Conservation (phyloP, 129 eudicot species). For the Centaurea solstitialis region DNA sequence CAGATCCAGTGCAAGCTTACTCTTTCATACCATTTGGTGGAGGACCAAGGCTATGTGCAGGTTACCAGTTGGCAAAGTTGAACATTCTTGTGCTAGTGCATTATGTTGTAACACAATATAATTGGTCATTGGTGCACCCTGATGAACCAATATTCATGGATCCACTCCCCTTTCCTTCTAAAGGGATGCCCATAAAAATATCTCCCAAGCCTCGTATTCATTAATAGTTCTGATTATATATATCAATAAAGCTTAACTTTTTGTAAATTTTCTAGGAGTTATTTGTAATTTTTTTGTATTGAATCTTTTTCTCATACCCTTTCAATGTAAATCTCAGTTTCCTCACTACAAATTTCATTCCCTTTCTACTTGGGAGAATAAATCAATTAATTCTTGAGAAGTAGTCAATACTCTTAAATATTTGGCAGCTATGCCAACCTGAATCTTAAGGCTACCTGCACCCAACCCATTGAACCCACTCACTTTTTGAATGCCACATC, state of each 20-base stretch:
- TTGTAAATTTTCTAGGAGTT: not conserved
- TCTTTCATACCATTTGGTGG: conserved; percentile 40
- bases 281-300: not conserved
- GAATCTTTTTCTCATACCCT: not conserved
- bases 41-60: conserved; percentile 39
- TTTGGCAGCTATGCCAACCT: too few relatives aligned
- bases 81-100: conserved; percentile 48
- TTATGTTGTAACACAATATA: conserved; percentile 61
- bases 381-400: too few relatives aligned
- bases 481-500: too few relatives aligned
- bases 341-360: not conserved
- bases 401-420: too few relatives aligned
- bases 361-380: not conserved
- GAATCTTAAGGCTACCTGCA: too few relatives aligned
- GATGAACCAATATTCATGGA: conserved; percentile 63
- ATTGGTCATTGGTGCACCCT: conserved; percentile 60
- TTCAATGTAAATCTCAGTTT: not conserved
- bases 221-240: not conserved
- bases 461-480: too few relatives aligned
- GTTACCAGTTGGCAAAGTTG: conserved; percentile 25
- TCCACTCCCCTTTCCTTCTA: conserved; percentile 80
- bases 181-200: conserved; percentile 74
- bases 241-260: not conserved
- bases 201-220: conserved; percentile 35
- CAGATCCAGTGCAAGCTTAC: conserved; percentile 28